Evolutionary conservation across 2,329 filamentous ascomycete genomes (phyloP), one percentile per base, ranked within the genome.

Genomic region (Ophiostoma novo-ulmi): DNA sequence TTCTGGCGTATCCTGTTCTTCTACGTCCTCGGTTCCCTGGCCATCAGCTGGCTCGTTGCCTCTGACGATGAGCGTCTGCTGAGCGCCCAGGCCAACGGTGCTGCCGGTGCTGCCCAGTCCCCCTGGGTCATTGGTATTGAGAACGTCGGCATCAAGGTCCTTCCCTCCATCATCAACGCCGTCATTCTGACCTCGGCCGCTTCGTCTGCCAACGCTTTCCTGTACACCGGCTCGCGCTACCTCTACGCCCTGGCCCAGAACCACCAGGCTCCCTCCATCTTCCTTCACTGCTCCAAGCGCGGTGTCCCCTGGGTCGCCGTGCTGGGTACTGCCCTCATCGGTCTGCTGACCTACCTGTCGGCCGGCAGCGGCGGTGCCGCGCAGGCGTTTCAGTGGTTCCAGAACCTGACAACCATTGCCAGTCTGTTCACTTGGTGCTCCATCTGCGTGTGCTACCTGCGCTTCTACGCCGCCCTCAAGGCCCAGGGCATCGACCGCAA

Each of bases 291-390:
- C 72, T 90, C 88, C 61, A 78, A 78, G 67, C 76, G 76, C 13
- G 85, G 85, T 20, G 81, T 87, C 5, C 85, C 85, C 0, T 74
- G 81, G 67, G 76, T 73, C 70, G 76, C 73, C 68, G 73, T 74
- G 17, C 64, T 20, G 78, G 79, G 79, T 69, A 87, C 87, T 5
- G 84, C 82, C 81, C 78, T 84, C 0, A 84, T 92, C 75, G 88
- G 88, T 35, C 82, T 89, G 10, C 83, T 93, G 3, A 87, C 88
- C 0, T 93, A 89, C 81, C 85, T 93, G 77, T 91, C 90, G 77
- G 84, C 88, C 64, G 88, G 85, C 65, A 85, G 84, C 74, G 85
- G 83, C 39, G 88, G 88, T 31, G 83, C 86, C 44, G 81, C 86
- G 39, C 81, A 82, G 2, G 73, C 74, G 11, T 75, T 75, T 31